Evolutionary conservation across 441 rosid species (phyloP), one percentile per base, ranked within the genome.

Genomic region (Eruca vesicaria): DNA sequence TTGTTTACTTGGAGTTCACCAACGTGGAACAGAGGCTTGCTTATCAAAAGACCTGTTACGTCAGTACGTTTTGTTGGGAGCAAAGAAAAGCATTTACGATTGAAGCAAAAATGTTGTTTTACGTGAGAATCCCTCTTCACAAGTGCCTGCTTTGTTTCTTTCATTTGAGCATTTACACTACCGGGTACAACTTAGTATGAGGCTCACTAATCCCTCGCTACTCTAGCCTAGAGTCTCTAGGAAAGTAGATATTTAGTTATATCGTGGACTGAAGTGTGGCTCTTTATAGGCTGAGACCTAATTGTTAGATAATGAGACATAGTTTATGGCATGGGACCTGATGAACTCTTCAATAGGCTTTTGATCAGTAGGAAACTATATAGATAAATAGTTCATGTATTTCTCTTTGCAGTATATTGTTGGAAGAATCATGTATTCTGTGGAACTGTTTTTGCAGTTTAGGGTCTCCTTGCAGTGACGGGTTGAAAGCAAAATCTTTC

Each of bases 11-110:
- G 78, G 4, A 86, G 86, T 81, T 79, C 84, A 73, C 83, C 83
- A 59, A 73, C 92, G 78, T 82, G 88, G 89, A 85, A 81, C 85
- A 86, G 71, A 74, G 90, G 88, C 55, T 79, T 86, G 79, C 64
- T 59, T 41, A 9, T 62, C 78, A 67, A 91, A 84, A 83, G 83
- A 62, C 81, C 81, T 79, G 74, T 83, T 69, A 72, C 81, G 28
- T 79, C 78, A 29, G 57, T 82, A 79, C 83, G 73, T 21, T 63
- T 84, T 76, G 74, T 81, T 84, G 90, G 85, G 61, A 87, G 86
- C 75, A 84, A 50, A 67, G 87, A 88, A 63, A 82, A 70, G 82
- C 59, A 66, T 72, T 86, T 77, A 9, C 82, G 79, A 9, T 71
- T 82, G 56, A 88, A 86, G 82, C 80, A 70, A 31, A 79, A 67